These are phyloP conservation scores for Rusavskia elegans DNA, from an alignment of 495 filamentous ascomycete species.

Conservation along the genomic window DNA sequence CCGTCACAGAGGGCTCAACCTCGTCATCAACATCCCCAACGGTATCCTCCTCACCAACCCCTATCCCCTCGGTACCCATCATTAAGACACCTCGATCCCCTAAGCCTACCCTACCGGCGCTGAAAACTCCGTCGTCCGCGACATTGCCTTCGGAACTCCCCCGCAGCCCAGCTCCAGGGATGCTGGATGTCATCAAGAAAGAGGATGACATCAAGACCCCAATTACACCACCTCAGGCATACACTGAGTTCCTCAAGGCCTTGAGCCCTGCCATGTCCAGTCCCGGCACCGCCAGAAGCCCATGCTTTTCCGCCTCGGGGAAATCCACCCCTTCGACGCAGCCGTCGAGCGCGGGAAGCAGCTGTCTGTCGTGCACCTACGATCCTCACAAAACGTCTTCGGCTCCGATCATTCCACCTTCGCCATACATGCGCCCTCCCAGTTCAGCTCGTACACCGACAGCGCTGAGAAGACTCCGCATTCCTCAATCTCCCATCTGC, in stretches of 20 bases:
- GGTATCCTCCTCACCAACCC: neutral
- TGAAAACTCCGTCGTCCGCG: slow-evolving; percentile 61
- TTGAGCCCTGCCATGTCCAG: slow-evolving; percentile 48
- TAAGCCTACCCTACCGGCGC: slow-evolving; percentile 38
- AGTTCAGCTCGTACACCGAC: slow-evolving; percentile 16
- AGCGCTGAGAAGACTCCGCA: slow-evolving; percentile 23
- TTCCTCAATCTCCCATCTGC: slow-evolving; percentile 20
- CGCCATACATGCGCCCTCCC: slow-evolving; percentile 19
- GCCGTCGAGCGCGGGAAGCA: slow-evolving; percentile 24
- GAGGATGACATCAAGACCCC: slow-evolving; percentile 49
- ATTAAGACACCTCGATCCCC: neutral
- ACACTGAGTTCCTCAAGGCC: slow-evolving; percentile 80
- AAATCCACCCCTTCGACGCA: slow-evolving; percentile 23
- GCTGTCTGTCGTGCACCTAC: slow-evolving; percentile 15
- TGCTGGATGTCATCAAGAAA: slow-evolving; percentile 29
- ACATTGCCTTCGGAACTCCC: slow-evolving; percentile 68
- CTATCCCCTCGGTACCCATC: neutral
- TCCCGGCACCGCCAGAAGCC: slow-evolving; percentile 21
- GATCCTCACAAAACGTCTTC: slow-evolving; percentile 11
- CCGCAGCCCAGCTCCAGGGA: slow-evolving; percentile 19
- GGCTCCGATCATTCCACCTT: slow-evolving; percentile 22
- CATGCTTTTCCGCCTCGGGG: slow-evolving; percentile 18
- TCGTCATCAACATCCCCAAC: neutral
- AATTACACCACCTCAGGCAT: slow-evolving; percentile 82
- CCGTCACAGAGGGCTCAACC: neutral